Base-by-base conservation (phyloP, 805 yeast genomes). In the Nakazawaea holstii region DNA sequence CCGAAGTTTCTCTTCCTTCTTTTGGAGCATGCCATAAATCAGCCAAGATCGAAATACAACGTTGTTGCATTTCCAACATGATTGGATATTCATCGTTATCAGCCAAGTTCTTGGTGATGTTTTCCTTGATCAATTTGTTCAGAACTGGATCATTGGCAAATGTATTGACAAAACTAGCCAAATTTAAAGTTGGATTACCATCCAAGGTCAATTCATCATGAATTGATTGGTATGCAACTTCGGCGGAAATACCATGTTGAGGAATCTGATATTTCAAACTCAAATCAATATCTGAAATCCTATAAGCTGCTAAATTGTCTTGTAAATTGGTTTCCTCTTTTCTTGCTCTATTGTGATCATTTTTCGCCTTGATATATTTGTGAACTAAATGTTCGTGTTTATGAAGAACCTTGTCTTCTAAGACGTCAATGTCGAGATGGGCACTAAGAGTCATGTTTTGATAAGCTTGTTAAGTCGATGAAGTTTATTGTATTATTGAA, bases 61-160 rank as follows among this genome's bases (percentile, higher is more conserved):
- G 77, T 52, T 83, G 76, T 52, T 91, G 95, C 51, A 87, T 60
- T 49, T 84, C 92, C 57, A 87, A 71, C 62, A 90, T 64, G 41
- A 90, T 84, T 8, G 97, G 97, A 63, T 90, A 90, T 70, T 90
- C 97, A 62, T 91, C 97, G 56, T 84, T 84, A 65, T 90, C 97
- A 8, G 97, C 96, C 58, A 90, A 71, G 65, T 90, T 90, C 72
- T 91, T 90, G 55, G 87, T 82, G 50, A 89, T 57, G 63, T 90
- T 90, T 62, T 87, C 91, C 26, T 62, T 41, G 47, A 83, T 75
- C 54, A 90, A 73, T 53, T 70, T 69, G 15, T 66, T 65, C 46
- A 43, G 44, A 3, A 84, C 79, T 15, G 65, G 64, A n/a, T 70
- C 76, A 46, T 79, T 79, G 20, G 83, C 60, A 53, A 70, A 75